Percentiles rank a stretch among this genome's conserved stretches.
Conservation (phyloP, 306 rosid genomes). For the Clitoria ternatea region DNA sequence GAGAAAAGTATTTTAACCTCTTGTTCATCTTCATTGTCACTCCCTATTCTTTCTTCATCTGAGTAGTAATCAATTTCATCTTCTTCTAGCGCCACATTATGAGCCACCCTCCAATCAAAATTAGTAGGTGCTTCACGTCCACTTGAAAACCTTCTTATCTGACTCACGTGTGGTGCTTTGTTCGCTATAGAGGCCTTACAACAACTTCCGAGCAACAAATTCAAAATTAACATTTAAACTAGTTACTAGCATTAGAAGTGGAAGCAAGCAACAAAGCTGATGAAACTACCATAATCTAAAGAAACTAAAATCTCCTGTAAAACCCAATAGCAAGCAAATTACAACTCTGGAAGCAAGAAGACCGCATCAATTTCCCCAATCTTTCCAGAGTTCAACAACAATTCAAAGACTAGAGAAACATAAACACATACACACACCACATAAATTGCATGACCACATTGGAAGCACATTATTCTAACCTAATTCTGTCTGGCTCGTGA, state of each 20-base stretch:
- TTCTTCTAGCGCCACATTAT: conserved; percentile 13
- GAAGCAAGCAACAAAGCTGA: background rate
- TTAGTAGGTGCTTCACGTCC: conserved; percentile 53
- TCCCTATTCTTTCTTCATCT: conserved; percentile 44
- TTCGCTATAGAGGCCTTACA: background rate
- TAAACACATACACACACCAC: background rate
- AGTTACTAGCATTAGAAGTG: background rate
- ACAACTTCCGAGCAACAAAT: background rate
- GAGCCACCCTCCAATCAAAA: conserved; percentile 67
- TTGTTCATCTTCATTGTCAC: conserved; percentile 34
- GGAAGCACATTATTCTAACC: background rate
- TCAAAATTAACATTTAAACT: background rate
- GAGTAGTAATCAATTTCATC: conserved; percentile 35
- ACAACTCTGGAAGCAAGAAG: background rate
- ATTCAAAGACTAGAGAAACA: background rate
- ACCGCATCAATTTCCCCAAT: conserved; percentile 14
- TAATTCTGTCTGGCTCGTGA: no score
- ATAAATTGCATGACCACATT: background rate
- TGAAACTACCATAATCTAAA: background rate
- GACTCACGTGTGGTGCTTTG: conserved; percentile 49
- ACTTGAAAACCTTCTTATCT: conserved; percentile 74
- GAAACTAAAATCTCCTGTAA: background rate
- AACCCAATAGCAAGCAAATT: background rate
- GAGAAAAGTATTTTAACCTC: conserved; percentile 51
- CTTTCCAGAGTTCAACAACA: conserved; percentile 20